Evolutionary conservation across 1,284 basidiomycete species (phyloP).

Genomic region (Cutaneotrichosporon spelunceum): DNA sequence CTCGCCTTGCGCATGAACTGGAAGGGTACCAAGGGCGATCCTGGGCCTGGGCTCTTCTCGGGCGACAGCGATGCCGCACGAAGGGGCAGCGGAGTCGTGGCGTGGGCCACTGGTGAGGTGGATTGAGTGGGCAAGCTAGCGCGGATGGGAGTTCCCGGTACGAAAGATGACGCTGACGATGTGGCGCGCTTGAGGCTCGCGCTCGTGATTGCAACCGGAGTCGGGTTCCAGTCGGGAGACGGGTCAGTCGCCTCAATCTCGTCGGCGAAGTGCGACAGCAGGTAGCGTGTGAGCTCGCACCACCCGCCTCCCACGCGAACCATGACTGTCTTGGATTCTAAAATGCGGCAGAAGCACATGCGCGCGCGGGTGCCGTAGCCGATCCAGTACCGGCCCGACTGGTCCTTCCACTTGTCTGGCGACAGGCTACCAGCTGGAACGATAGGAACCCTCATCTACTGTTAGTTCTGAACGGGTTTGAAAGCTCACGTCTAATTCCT

Average conservation of each 20-base stretch:
- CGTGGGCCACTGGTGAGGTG: neutral
- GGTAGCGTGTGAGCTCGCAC: slow-evolving; percentile 84
- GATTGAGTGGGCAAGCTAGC: neutral
- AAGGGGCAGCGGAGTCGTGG: slow-evolving; percentile 8
- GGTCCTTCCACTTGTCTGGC: slow-evolving; percentile 65
- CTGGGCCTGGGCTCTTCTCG: neutral
- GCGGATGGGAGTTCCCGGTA: neutral
- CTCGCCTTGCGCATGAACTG: slow-evolving; percentile 45
- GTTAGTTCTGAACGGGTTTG: neutral
- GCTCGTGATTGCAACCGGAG: slow-evolving; percentile 12
- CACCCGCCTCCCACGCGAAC: slow-evolving; percentile 93
- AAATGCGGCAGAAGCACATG: slow-evolving; percentile 80
- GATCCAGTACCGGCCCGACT: slow-evolving; percentile 93
- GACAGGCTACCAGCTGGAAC: slow-evolving; percentile 60
- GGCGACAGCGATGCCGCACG: slow-evolving; percentile 9
- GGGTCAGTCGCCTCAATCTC: slow-evolving; percentile 54
- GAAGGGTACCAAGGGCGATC: slow-evolving; percentile 37
- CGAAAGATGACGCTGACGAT: neutral
- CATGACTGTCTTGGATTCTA: slow-evolving; percentile 91
- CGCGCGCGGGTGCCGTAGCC: slow-evolving; percentile 75
- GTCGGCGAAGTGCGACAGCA: slow-evolving; percentile 77
- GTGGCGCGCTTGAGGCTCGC: slow-evolving; percentile 6
- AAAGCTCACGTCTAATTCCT: slow-evolving; percentile 67
- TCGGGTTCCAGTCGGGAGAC: slow-evolving; percentile 12
- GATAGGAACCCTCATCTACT: slow-evolving; percentile 65